These are phyloP conservation scores for Saururus chinensis DNA, from an alignment of 164 flowering plant genomes.

Conservation along the genomic window DNA sequence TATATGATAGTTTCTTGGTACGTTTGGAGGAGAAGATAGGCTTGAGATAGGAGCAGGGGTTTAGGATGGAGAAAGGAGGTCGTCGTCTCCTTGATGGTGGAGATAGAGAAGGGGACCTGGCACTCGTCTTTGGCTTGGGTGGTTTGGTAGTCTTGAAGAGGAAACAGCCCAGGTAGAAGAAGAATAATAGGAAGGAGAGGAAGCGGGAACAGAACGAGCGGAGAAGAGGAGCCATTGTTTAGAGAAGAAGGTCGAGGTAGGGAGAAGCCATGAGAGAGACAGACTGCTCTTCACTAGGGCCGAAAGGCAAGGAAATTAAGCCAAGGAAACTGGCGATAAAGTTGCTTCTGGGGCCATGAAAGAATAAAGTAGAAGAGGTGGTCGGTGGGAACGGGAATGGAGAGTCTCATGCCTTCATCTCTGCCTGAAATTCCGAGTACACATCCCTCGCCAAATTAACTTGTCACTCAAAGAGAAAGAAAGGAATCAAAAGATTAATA, in stretches of 20 bases:
- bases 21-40: conserved; percentile 27
- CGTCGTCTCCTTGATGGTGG: conserved; percentile 13
- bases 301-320: neutral
- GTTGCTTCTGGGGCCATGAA: neutral
- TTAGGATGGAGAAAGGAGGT: conserved; percentile 24
- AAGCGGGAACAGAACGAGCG: conserved; percentile 25
- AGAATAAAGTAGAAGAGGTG: neutral
- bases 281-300: too few species aligned
- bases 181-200: conserved; percentile 31
- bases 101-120: conserved; percentile 9
- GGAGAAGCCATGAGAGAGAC: neutral
- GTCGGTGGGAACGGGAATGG: neutral
- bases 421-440: neutral
- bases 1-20: neutral
- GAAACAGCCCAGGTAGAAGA: conserved; percentile 60
- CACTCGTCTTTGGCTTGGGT: conserved; percentile 16
- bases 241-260: neutral
- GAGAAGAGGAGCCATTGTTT: conserved; percentile 2
- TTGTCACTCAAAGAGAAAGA: neutral
- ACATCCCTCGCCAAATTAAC: neutral
- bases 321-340: neutral
- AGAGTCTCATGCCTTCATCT: neutral
- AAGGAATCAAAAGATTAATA: neutral
- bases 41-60: conserved; percentile 31
- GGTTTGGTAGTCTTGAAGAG: conserved; percentile 14